Evolutionary conservation across 352 stramenopile species (phyloP).

Genomic region (Chrysophaeum taylorii): DNA sequence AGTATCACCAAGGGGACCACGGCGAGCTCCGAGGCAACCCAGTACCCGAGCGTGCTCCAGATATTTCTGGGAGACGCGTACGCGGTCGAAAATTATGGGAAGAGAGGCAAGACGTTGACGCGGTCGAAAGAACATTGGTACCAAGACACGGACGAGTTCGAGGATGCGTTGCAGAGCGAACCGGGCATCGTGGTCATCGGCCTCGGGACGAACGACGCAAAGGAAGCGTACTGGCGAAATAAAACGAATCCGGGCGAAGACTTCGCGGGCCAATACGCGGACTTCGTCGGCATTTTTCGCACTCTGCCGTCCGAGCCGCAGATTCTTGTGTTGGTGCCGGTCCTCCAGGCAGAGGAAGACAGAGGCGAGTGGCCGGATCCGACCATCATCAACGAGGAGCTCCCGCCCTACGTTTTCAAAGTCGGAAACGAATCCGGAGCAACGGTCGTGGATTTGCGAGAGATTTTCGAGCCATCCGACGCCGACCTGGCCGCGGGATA

Average conservation of each 20-base stretch:
- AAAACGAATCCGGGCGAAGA: no score
- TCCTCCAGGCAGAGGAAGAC: background rate
- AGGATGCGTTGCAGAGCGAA: background rate
- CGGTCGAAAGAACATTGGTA: background rate
- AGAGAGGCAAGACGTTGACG: background rate
- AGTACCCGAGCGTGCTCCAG: no score
- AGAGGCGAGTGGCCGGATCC: background rate
- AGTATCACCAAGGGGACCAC: no score
- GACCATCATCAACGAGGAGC: background rate
- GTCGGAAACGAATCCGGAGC: background rate
- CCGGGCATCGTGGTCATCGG: background rate
- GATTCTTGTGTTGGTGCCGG: background rate
- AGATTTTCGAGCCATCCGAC: background rate
- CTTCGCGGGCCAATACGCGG: no score
- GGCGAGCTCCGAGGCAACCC: no score
- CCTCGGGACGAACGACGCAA: constrained; percentile 8
- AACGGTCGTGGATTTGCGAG: background rate
- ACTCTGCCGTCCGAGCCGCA: no score
- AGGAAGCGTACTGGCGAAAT: background rate
- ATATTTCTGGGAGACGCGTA: background rate
- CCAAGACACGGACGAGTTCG: background rate
- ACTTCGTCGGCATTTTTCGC: no score
- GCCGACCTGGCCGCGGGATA: no score
- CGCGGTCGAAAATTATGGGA: background rate
- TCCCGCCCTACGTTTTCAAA: background rate